Conservation (phyloP, 306 rosid genomes). For the Lagenaria siceraria region DNA sequence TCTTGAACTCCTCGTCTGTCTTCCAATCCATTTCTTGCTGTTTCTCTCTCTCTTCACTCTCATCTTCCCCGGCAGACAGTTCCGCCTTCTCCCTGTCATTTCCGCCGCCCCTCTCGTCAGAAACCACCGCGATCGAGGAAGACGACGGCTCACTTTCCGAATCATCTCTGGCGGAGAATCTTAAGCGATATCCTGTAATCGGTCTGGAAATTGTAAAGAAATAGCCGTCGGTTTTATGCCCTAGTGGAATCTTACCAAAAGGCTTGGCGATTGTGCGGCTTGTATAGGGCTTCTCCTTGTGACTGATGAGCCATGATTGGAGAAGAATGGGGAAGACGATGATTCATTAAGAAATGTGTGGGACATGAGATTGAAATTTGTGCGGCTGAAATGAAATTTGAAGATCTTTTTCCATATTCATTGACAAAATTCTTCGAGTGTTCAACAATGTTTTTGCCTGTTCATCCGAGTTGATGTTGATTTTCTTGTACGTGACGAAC, state of each 20-base stretch:
- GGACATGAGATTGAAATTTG: background rate
- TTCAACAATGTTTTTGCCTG: background rate
- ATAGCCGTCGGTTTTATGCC: conserved; percentile 9
- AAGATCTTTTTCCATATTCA: background rate
- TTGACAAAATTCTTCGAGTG: background rate
- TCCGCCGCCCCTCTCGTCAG: conserved; percentile 14
- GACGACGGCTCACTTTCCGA: conserved; percentile 22
- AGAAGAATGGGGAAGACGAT: conserved; percentile 1
- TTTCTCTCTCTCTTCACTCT: conserved; percentile 21
- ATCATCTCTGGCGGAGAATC: conserved; percentile 32
- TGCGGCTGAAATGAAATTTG: background rate
- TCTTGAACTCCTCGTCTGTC: conserved; percentile 71
- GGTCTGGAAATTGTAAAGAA: conserved; percentile 12
- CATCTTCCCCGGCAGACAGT: conserved; percentile 9
- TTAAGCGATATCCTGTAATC: conserved; percentile 11
- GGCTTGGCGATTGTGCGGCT: background rate
- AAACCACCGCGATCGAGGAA: conserved; percentile 23
- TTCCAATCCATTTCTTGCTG: conserved; percentile 76
- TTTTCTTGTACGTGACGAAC: background rate
- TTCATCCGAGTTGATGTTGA: background rate
- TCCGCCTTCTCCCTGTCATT: conserved; percentile 10
- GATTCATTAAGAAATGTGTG: background rate
- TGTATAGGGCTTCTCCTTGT: conserved; percentile 1
- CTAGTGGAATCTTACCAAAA: conserved; percentile 1
- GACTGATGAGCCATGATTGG: conserved; percentile 9